Evolutionary conservation across 345 rosid species (phyloP), one percentile per base, ranked within the genome.

Genomic region (Lumnitzera littorea): DNA sequence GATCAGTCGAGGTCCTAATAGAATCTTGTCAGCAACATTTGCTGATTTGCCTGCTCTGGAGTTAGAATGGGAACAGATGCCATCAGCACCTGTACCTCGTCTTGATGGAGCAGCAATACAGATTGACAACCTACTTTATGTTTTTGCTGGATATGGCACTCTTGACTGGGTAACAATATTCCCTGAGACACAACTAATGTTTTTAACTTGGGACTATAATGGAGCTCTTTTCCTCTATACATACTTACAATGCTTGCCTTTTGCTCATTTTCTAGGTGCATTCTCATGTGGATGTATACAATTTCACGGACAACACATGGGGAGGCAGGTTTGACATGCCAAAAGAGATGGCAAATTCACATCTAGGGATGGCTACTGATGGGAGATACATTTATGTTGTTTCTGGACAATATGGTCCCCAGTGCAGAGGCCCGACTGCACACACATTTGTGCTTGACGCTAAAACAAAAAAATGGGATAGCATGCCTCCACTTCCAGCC

Each of bases 71-170:
- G 90, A 88, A 78, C 64, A 74, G 69, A 76, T 91, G 90, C 71
- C 80, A 24, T 71, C 95, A 14, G 90, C 95, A 53, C 98, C 96
- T 0, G 98, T 88, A 61, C 91, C 96, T 56, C 88, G 96, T 23
- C 91, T 91, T 16, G 96, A 88, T 13, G 98, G 95, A 24, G 79
- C 82, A 54, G 72, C 96, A 0, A 75, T 86, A 24, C 96, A 91
- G 76, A 86, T 86, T 48, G 62, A 80, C 20, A 77, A 86, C 68
- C 87, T 82, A 24, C 70, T 91, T 23, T 88, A 81, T 29, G 98
- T 82, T 15, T 80, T 88, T 69, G 75, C 80, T 0, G 98, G 96
- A 59, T 91, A 86, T 55, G 87, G 74, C 46, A 71, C 73, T 63
- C 74, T 84, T 3, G 88, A 88, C 72, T 52, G 79, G 20, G 96